Conservation (phyloP, 306 rosid genomes). For the Vicia sativa region DNA sequence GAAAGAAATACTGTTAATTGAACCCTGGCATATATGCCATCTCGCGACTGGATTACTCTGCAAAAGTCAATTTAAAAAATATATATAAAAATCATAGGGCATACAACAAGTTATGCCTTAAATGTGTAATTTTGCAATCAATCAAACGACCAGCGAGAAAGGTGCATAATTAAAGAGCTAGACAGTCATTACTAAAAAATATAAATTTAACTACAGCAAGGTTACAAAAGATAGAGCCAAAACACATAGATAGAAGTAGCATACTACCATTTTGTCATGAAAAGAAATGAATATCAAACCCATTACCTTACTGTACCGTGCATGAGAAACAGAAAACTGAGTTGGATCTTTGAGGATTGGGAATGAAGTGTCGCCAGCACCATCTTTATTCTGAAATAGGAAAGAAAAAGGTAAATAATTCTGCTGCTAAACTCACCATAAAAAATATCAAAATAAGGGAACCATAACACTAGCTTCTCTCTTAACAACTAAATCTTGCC, state of each 20-base stretch:
- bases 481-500: slow-evolving; percentile 59
- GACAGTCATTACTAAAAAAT: slow-evolving; percentile 17
- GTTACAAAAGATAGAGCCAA: slow-evolving; percentile 27
- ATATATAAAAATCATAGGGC: background rate
- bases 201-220: slow-evolving; percentile 1
- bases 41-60: slow-evolving; percentile 96
- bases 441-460: slow-evolving; percentile 26
- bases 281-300: slow-evolving; percentile 26
- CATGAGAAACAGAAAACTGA: slow-evolving; percentile 91
- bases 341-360: slow-evolving; percentile 81
- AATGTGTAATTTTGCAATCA: slow-evolving; percentile 10
- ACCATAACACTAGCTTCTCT: slow-evolving; percentile 31
- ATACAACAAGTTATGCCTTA: slow-evolving; percentile 30
- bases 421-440: slow-evolving; percentile 19
- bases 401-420: slow-evolving; percentile 32
- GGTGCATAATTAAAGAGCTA: slow-evolving; percentile 24
- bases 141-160: slow-evolving; percentile 18
- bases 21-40: slow-evolving; percentile 97
- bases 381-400: slow-evolving; percentile 74
- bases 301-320: slow-evolving; percentile 92
- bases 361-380: slow-evolving; percentile 86
- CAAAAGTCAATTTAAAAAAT: slow-evolving; percentile 4
- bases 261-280: background rate
- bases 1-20: slow-evolving; percentile 84
- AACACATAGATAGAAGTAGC: slow-evolving; percentile 4